These are phyloP conservation scores for Amanita pseudoporphyria DNA, from an alignment of 768 basidiomycete genomes.

Conservation along the genomic window DNA sequence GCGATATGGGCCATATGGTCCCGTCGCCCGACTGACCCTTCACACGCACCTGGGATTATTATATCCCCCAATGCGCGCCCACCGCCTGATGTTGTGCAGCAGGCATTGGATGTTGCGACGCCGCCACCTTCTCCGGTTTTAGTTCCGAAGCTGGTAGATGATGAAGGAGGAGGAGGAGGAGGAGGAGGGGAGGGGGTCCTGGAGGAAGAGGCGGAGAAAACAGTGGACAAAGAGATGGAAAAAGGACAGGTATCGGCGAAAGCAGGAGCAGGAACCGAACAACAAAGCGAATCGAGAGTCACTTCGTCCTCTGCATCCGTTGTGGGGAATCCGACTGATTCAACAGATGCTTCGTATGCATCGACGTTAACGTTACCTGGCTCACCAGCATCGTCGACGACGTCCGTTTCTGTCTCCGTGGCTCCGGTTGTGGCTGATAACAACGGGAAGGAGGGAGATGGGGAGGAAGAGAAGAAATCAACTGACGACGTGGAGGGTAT, in stretches of 20 bases:
- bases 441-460: too few species aligned
- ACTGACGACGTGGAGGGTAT: neutral
- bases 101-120: constrained; percentile 42
- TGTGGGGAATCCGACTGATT: constrained; percentile 26
- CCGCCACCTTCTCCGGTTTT: constrained; percentile 35
- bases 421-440: constrained; percentile 8
- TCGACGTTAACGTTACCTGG: constrained; percentile 41
- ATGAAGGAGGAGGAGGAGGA: neutral
- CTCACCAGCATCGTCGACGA: constrained; percentile 52
- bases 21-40: constrained; percentile 55
- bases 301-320: constrained; percentile 32
- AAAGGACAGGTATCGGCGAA: too few species aligned
- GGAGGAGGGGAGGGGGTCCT: neutral
- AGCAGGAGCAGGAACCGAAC: neutral
- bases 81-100: constrained; percentile 45
- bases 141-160: neutral
- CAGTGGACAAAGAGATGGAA: too few species aligned
- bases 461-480: too few species aligned
- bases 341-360: constrained; percentile 13
- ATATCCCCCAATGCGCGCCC: constrained; percentile 58
- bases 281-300: constrained; percentile 20
- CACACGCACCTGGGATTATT: constrained; percentile 58
- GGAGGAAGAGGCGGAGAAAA: too few species aligned
- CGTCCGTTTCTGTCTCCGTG: constrained; percentile 39
- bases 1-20: constrained; percentile 60